Evolutionary conservation across 352 stramenopile genomes (phyloP).

Genomic region (Detonula confervacea): DNA sequence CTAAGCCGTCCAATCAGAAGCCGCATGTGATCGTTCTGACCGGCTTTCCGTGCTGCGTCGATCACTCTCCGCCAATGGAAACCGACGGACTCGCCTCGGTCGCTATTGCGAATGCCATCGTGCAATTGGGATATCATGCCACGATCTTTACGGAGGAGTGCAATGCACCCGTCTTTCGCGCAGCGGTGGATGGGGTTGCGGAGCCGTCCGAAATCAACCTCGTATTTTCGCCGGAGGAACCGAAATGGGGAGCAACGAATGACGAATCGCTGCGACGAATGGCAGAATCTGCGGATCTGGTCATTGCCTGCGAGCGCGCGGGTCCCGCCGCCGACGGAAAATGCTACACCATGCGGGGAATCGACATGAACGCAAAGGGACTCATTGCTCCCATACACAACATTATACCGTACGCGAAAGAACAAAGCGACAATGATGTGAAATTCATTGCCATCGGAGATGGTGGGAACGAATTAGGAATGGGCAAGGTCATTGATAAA

Average conservation of each 20-base stretch:
- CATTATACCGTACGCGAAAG: slow-evolving; percentile 52
- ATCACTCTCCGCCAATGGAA: slow-evolving; percentile 75
- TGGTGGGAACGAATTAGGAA: slow-evolving; percentile 86
- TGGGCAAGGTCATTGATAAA: slow-evolving; percentile 82
- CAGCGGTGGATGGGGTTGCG: slow-evolving; percentile 24
- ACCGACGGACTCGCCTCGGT: slow-evolving; percentile 83
- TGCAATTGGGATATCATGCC: slow-evolving; percentile 69
- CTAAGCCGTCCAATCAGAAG: not conserved
- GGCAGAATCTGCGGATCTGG: slow-evolving; percentile 40
- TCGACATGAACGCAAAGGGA: slow-evolving; percentile 76
- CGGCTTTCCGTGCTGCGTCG: slow-evolving; percentile 81
- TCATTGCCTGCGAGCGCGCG: slow-evolving; percentile 82
- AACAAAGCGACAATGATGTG: slow-evolving; percentile 15
- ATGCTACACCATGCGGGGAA: slow-evolving; percentile 86
- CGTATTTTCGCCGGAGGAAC: not conserved
- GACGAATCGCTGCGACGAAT: slow-evolving; percentile 4
- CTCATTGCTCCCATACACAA: slow-evolving; percentile 83
- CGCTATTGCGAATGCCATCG: slow-evolving; percentile 58
- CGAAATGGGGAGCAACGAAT: not conserved
- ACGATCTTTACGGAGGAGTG: slow-evolving; percentile 80
- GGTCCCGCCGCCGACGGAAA: slow-evolving; percentile 73
- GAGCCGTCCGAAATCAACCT: not conserved
- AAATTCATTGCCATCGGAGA: slow-evolving; percentile 84
- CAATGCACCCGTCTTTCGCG: slow-evolving; percentile 68
- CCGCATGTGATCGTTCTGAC: slow-evolving; percentile 59